phyloP scores from a whole-genome alignment of 2,329 filamentous ascomycete genomes.

The Periconia sp. region DNA sequence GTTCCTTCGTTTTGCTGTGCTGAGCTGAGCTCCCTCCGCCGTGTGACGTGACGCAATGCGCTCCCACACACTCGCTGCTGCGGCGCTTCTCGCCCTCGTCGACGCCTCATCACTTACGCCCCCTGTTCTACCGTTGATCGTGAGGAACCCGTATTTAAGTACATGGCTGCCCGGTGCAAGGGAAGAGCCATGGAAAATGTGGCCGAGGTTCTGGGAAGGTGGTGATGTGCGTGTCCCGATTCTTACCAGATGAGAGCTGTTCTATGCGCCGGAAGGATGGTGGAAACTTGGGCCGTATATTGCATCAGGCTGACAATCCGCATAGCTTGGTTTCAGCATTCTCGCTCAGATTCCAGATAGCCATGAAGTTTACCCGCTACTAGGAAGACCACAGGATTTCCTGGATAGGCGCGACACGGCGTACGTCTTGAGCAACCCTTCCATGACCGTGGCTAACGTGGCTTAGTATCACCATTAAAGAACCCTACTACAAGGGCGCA shows the following conservation, averaged over 20 bases:
- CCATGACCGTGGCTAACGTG: neutral
- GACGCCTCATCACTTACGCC: conserved; percentile 58
- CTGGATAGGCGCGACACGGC: conserved; percentile 47
- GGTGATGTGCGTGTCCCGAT: conserved; percentile 52
- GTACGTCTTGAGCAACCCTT: conserved; percentile 24
- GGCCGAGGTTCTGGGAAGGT: conserved; percentile 85
- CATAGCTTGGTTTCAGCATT: conserved; percentile 62
- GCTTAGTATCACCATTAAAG: conserved; percentile 57
- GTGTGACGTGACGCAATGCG: conserved; percentile 28
- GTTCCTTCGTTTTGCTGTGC: neutral
- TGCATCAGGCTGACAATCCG: neutral
- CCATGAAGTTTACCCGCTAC: conserved; percentile 63
- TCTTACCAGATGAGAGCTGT: neutral
- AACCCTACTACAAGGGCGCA: conserved; percentile 61
- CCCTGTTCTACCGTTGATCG: conserved; percentile 53
- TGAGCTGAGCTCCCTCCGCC: neutral
- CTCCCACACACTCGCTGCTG: conserved; percentile 18
- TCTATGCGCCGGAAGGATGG: neutral
- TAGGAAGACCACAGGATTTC: conserved; percentile 68
- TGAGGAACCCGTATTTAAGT: conserved; percentile 55
- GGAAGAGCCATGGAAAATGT: conserved; percentile 75
- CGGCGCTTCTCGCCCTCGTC: conserved; percentile 46
- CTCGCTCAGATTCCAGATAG: conserved; percentile 63
- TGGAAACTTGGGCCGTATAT: neutral
- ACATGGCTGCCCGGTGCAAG: conserved; percentile 66